Percentiles rank a stretch among this genome's conserved stretches.
phyloP scores from a whole-genome alignment of 2,329 filamentous ascomycete species.

The Aspergillus sp. region DNA sequence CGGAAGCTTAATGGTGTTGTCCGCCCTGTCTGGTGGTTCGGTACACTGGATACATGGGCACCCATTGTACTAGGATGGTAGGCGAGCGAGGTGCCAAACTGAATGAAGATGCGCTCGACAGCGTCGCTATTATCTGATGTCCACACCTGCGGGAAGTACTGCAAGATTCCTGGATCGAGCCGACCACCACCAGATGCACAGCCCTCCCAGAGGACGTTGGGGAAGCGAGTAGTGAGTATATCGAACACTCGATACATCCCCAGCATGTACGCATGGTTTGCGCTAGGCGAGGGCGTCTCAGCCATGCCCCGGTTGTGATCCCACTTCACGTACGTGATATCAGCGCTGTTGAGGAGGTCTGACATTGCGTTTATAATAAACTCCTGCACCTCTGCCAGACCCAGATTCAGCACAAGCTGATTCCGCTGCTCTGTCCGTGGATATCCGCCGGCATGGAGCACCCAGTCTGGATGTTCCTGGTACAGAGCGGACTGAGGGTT shows the following conservation, averaged over 20 bases:
- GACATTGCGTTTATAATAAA: conserved; percentile 60
- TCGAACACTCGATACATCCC: conserved; percentile 64
- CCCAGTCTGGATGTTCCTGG: conserved; percentile 64
- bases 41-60: conserved; percentile 62
- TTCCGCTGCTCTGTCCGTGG: conserved; percentile 56
- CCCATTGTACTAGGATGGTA: conserved; percentile 66
- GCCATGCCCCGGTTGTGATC: conserved; percentile 67
- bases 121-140: conserved; percentile 66
- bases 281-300: conserved; percentile 55
- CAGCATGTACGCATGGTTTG: conserved; percentile 61
- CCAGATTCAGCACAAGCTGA: conserved; percentile 63
- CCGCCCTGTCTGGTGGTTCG: conserved; percentile 58
- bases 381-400: conserved; percentile 61
- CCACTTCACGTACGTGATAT: conserved; percentile 66
- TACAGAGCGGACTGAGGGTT: conserved; percentile 63
- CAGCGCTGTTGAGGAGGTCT: conserved; percentile 52
- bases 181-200: conserved; percentile 65
- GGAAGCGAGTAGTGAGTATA: conserved; percentile 59
- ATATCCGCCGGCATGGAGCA: conserved; percentile 57
- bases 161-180: conserved; percentile 62
- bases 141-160: conserved; percentile 67
- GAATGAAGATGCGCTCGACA: conserved; percentile 60
- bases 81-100: conserved; percentile 62
- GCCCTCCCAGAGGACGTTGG: conserved; percentile 64
- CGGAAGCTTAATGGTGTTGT: conserved; percentile 60